Evolutionary conservation across 352 stramenopile genomes (phyloP), one percentile per base, ranked within the genome.

Genomic region (Pythium phragmitis): DNA sequence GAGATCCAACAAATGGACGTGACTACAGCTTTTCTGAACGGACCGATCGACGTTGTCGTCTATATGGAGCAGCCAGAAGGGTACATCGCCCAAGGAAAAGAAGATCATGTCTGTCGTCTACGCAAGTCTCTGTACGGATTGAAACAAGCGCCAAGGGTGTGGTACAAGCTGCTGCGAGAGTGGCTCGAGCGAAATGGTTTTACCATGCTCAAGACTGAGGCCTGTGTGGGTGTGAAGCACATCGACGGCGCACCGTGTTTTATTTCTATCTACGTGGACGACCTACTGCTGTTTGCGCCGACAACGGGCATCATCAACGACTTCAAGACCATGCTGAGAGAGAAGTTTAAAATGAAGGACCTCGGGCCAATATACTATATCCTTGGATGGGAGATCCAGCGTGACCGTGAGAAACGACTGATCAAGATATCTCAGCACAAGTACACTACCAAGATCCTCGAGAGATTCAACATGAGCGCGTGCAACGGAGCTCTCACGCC

Each of bases 221-320:
- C 68, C 1, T 70, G 68, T 65, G 68, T 74, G 28, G 63, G 47
- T 7, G 46, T 7, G 46, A 69, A 4, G 68, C 65, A 37, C 47
- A 70, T 57, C 56, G 53, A 39, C 9, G 45, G 12, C 30, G 65
- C 0, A 55, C 67, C 33, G 19, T 58, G 52, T 19, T 74, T 70
- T 12, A 70, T 68, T 5, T 45, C 68, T 0, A 60, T 74, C 11
- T 74, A 70, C 37, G 68, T 70, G 0, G 68, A 74, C 50, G 63
- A 74, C 46, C 33, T 70, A 8, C 59, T 71, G 3, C 30, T 74
- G 8, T 74, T 71, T 55, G 63, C 63, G 12, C 55, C 63, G 2
- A 70, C 7, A 9, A 70, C 39, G 43, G 28, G 21, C 1, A 33
- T 65, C 1, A 74, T 68, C 0, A 39, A 65, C 0, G 13, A 60